Percentiles rank a stretch among this genome's conserved stretches.
phyloP scores from a whole-genome alignment of 345 rosid genomes.

The Eucalyptus tenuipes region DNA sequence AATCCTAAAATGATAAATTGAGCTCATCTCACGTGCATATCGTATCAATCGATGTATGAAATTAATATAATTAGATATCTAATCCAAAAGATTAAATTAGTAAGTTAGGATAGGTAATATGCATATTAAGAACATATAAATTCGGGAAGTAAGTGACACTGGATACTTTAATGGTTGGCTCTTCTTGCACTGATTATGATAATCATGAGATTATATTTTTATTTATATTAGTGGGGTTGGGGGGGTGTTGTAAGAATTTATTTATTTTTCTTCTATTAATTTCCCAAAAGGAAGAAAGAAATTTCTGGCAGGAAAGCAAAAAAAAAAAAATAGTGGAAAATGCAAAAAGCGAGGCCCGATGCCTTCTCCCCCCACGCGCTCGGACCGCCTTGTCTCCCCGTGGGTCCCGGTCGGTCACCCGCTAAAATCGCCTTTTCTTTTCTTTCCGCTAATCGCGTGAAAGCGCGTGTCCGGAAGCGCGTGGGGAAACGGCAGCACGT shows the following conservation, averaged over 20 bases:
- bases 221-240: neutral
- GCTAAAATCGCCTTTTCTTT: neutral
- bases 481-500: neutral
- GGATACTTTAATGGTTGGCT: neutral
- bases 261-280: neutral
- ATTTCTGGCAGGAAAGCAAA: neutral
- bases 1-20: neutral
- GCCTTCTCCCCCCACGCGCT: neutral
- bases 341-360: neutral
- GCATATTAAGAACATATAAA: neutral
- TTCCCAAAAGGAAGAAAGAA: neutral
- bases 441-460: neutral
- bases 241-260: neutral
- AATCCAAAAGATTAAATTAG: fast-evolving
- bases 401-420: neutral
- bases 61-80: fast-evolving
- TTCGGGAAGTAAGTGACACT: neutral
- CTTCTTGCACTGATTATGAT: neutral
- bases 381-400: neutral
- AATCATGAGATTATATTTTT: neutral
- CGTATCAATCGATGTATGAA: fast-evolving
- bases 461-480: neutral
- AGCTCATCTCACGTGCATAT: too few relatives aligned
- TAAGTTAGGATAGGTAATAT: neutral
- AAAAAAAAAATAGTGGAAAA: neutral